Percentiles rank a stretch among this genome's conserved stretches.
These are phyloP conservation scores for Suhomyces faveliae DNA, from an alignment of 805 yeast genomes.

Conservation along the genomic window DNA sequence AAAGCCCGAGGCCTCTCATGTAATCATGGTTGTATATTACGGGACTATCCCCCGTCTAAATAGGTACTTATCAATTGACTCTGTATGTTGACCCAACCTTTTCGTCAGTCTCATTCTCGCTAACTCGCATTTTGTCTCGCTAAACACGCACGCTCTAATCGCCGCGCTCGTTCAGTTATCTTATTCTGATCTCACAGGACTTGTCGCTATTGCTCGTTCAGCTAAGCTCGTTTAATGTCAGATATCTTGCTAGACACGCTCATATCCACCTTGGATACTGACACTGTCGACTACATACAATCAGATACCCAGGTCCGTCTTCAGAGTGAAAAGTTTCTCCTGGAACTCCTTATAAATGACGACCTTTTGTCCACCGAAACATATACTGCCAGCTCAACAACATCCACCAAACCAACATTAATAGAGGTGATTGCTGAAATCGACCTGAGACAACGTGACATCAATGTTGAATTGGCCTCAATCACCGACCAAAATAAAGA, in stretches of 20 bases:
- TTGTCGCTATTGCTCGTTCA: no score
- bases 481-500: conserved; percentile 43
- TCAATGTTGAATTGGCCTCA: conserved; percentile 47
- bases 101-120: no score
- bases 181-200: no score
- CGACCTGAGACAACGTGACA: conserved; percentile 51
- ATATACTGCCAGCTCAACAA: conserved; percentile 22
- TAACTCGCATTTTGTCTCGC: no score
- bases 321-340: conserved; percentile 31
- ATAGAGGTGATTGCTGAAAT: conserved; percentile 75
- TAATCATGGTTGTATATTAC: no score
- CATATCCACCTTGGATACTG: conserved; percentile 25
- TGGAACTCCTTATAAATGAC: conserved; percentile 47
- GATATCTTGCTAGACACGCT: conserved; percentile 34
- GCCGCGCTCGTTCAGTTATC: not conserved
- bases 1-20: no score
- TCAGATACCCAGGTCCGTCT: conserved; percentile 18
- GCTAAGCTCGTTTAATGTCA: no score
- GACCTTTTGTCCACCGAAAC: conserved; percentile 45
- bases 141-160: no score
- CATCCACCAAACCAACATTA: conserved; percentile 31
- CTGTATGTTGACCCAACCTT: no score
- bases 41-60: no score
- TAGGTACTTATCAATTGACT: no score
- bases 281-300: conserved; percentile 17